Evolutionary conservation across 1,139 yeast genomes (phyloP).

Genomic region (Waltiozyma sp.): DNA sequence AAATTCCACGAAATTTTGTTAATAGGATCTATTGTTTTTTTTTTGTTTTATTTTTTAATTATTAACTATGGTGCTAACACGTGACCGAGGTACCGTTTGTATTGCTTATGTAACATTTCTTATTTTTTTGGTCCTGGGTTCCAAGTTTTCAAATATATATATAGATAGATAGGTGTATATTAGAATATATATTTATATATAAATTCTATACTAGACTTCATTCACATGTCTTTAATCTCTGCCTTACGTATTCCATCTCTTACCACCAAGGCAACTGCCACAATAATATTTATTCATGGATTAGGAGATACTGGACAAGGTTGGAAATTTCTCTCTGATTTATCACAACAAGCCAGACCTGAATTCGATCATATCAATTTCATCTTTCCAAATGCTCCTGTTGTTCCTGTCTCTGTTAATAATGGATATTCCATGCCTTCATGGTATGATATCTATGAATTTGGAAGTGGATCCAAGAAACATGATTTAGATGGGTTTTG

Average conservation of each 20-base stretch:
- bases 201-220: too few species aligned
- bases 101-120: too few species aligned
- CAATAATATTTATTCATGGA: conserved; percentile 80
- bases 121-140: too few species aligned
- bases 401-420: conserved; percentile 54
- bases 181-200: too few species aligned
- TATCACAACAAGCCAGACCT: conserved; percentile 28
- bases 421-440: conserved; percentile 64
- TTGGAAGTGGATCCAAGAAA: conserved; percentile 38
- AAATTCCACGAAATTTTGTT: too few species aligned
- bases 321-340: conserved; percentile 68
- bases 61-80: too few species aligned
- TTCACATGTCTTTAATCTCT: neutral
- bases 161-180: too few species aligned
- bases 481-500: conserved; percentile 61
- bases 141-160: too few species aligned
- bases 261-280: conserved; percentile 39
- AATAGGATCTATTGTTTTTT: too few species aligned
- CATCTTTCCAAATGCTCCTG: conserved; percentile 84
- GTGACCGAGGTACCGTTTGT: too few species aligned
- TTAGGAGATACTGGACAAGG: conserved; percentile 87
- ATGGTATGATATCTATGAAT: conserved; percentile 74
- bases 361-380: conserved; percentile 55
- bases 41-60: too few species aligned
- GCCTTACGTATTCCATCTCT: conserved; percentile 17